Conservation (phyloP, 129 eudicot genomes). For the Escallonia rubra region DNA sequence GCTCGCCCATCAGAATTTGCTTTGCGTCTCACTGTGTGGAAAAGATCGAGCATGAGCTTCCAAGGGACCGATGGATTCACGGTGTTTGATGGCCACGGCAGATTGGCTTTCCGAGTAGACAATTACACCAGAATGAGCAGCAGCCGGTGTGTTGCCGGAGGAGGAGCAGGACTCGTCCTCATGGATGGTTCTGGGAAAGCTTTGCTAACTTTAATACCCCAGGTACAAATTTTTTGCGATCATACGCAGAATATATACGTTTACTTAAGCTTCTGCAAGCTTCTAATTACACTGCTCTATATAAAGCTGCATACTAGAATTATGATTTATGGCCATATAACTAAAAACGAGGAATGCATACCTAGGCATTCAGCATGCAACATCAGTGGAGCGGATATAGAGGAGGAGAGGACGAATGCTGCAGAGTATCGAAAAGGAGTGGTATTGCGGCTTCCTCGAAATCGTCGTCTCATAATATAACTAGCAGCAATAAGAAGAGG, state of each 20-base stretch:
- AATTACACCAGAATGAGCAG: constrained; percentile 33
- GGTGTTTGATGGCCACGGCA: constrained; percentile 30
- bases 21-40: constrained; percentile 33
- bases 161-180: constrained; percentile 19
- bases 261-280: too few relatives aligned
- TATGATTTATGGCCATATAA: too few relatives aligned
- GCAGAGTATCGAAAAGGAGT: neutral
- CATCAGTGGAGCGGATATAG: constrained; percentile 33
- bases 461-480: too few relatives aligned
- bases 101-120: constrained; percentile 42
- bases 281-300: neutral
- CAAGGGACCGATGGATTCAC: constrained; percentile 50
- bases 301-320: too few relatives aligned
- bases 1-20: too few relatives aligned
- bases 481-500: too few relatives aligned
- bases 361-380: constrained; percentile 24
- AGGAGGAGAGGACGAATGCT: constrained; percentile 11
- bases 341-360: too few relatives aligned
- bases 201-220: constrained; percentile 34
- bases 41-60: constrained; percentile 54
- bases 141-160: constrained; percentile 6
- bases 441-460: too few relatives aligned
- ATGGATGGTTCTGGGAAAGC: constrained; percentile 40
- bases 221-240: constrained; percentile 11
- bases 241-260: neutral